Base-by-base conservation (phyloP, 2,329 filamentous ascomycete genomes). In the Biscogniauxia sp. region DNA sequence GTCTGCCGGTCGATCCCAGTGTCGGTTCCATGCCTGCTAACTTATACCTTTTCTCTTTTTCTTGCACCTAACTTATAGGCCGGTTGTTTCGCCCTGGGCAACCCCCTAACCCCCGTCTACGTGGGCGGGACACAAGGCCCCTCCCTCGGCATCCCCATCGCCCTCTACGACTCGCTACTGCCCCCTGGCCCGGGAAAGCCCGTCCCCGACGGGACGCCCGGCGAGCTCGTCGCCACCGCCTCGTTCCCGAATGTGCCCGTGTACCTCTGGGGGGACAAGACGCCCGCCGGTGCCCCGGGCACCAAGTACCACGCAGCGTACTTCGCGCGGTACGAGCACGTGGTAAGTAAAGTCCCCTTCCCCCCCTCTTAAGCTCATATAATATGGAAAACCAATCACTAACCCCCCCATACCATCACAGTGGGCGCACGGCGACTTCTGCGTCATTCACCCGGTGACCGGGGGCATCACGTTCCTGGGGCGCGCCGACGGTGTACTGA, bases 401-500 rank as follows among this genome's bases (percentile, higher is more conserved):
- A 23, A 23, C 23, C 23, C 23, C 23, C 5, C 23, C 23, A 23
- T 23, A 23, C 5, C 23, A 23, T 23, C 23, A 23, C 23, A 23
- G 1, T 95, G 91, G 92, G 89, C 90, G 0, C 92, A 95, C 64
- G 91, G 91, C 20, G 92, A 95, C 70, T 94, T 93, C 72, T 87
- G 91, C 68, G 82, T 84, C 41, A 77, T 90, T 15, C 86, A 94
- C 69, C 90, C 90, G 0, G 65, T 76, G 3, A 93, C 90, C 1
- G 83, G 85, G 6, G 83, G 85, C 53, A 72, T 92, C 5, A 73
- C 84, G 13, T 88, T 93, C 66, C 81, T 91, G 0, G 90, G 90
- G 1, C 82, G 90, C 1, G 88, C 86, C 1, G 91, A 95, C 69
- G 91, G 91, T 13, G 91, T 95, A 1, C 76, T 95, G 56, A 95